Conservation (phyloP, 192 early-diverging fungal species). For the Backusella macrospora region DNA sequence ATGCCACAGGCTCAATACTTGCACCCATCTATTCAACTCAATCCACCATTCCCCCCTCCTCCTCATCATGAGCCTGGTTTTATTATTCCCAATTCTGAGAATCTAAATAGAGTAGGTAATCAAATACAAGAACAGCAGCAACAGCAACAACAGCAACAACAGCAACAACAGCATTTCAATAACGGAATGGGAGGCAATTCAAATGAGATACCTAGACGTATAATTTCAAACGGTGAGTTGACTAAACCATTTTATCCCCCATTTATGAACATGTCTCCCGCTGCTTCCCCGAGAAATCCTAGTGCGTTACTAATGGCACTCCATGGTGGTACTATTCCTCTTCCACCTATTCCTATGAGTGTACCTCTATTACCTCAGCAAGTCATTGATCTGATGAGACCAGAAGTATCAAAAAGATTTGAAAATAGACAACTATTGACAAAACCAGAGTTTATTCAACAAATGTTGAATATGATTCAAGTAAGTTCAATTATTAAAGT, state of each 20-base stretch:
- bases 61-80: too few relatives aligned
- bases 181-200: too few relatives aligned
- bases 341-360: background rate
- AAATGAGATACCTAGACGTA: background rate
- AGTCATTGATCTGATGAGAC: conserved; percentile 18
- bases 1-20: too few relatives aligned
- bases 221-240: conserved; percentile 9
- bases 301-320: conserved; percentile 27
- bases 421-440: conserved; percentile 30
- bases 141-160: conserved; percentile 12
- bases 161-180: background rate
- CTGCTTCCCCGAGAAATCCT: conserved; percentile 20
- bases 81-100: too few relatives aligned
- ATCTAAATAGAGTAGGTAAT: too few relatives aligned
- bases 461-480: conserved; percentile 48
- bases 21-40: too few relatives aligned
- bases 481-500: conserved; percentile 1
- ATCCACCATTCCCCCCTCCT: too few relatives aligned
- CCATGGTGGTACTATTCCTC: conserved; percentile 13
- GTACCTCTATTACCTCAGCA: conserved; percentile 22
- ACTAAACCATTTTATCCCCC: conserved; percentile 23
- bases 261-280: conserved; percentile 14
- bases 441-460: conserved; percentile 54
- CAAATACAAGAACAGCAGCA: background rate
- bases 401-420: conserved; percentile 24